A percentile compares a stretch with the other conserved stretches of the same genome.
Evolutionary conservation across 2,329 filamentous ascomycete genomes (phyloP).

Genomic region (Capronia americana): DNA sequence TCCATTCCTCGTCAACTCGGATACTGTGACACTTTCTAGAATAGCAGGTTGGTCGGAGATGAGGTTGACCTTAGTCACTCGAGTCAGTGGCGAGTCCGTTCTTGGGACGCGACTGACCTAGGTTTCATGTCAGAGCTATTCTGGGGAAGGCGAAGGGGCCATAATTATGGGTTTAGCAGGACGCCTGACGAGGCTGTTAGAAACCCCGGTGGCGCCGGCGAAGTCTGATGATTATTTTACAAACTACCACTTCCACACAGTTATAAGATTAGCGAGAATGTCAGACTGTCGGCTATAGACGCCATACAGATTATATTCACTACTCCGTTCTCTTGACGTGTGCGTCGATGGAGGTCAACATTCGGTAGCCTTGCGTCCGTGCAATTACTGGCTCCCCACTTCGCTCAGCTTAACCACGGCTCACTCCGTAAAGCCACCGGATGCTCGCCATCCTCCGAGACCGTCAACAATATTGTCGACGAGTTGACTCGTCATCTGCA

Average conservation of each 20-base stretch:
- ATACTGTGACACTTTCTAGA: neutral
- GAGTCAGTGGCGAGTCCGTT: too few relatives aligned
- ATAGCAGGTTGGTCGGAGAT: neutral
- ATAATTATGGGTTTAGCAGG: neutral
- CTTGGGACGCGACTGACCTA: neutral
- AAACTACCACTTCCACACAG: neutral
- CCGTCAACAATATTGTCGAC: slow-evolving; percentile 20
- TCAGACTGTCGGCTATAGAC: neutral
- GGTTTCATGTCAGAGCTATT: slow-evolving; percentile 1
- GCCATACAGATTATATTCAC: neutral
- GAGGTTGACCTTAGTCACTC: neutral
- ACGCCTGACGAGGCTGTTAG: neutral
- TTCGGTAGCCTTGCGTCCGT: neutral
- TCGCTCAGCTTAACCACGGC: neutral
- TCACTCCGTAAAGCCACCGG: neutral
- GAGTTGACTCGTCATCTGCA: slow-evolving; percentile 21
- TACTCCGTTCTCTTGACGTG: neutral
- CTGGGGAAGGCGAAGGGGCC: neutral
- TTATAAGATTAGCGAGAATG: neutral
- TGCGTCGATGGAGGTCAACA: neutral
- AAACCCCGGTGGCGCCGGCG: neutral
- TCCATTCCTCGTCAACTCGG: neutral
- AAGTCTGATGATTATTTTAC: neutral
- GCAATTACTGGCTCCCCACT: neutral
- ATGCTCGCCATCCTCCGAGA: neutral